These are phyloP conservation scores for Dactylonectria estremocensis DNA, from an alignment of 2,329 filamentous ascomycete species.

Conservation along the genomic window DNA sequence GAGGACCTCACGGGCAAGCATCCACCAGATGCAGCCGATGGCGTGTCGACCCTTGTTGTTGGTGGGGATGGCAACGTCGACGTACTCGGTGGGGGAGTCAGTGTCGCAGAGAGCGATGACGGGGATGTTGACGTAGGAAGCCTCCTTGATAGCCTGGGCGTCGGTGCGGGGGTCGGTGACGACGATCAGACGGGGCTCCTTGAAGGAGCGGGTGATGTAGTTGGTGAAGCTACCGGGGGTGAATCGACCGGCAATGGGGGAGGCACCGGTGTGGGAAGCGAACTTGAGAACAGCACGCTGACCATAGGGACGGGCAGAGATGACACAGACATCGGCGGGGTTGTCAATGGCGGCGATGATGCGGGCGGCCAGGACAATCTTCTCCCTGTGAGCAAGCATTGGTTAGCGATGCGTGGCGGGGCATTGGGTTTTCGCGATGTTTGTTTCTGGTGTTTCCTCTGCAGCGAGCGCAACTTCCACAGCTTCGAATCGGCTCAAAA, in stretches of 20 bases:
- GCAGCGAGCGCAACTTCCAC: neutral
- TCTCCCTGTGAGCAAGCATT: slow-evolving; percentile 79
- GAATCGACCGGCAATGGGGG: slow-evolving; percentile 99
- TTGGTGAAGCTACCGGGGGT: slow-evolving; percentile 99
- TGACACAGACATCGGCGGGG: slow-evolving; percentile 98
- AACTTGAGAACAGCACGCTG: slow-evolving; percentile 99
- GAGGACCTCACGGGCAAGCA: slow-evolving; percentile 99
- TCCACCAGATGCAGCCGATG: slow-evolving; percentile 99
- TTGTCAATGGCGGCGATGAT: slow-evolving; percentile 99
- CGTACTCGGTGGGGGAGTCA: slow-evolving; percentile 99
- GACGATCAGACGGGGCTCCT: slow-evolving; percentile 99
- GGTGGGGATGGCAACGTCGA: slow-evolving; percentile 99
- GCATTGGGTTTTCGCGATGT: slow-evolving; percentile 32
- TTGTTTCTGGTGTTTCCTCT: slow-evolving; percentile 37
- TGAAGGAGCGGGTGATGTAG: slow-evolving; percentile 99
- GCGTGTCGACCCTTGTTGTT: slow-evolving; percentile 99
- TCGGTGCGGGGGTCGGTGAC: slow-evolving; percentile 99
- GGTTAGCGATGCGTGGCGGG: slow-evolving; percentile 39
- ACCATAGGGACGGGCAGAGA: slow-evolving; percentile 99
- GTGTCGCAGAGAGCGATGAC: slow-evolving; percentile 99
- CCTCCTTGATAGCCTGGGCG: slow-evolving; percentile 99
- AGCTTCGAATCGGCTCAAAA: slow-evolving; percentile 10
- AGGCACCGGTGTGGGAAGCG: slow-evolving; percentile 97
- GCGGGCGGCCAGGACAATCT: slow-evolving; percentile 98
- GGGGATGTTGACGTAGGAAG: slow-evolving; percentile 99